Evolutionary conservation across 2,329 filamentous ascomycete species (phyloP).

Genomic region (Colletotrichum navitas): DNA sequence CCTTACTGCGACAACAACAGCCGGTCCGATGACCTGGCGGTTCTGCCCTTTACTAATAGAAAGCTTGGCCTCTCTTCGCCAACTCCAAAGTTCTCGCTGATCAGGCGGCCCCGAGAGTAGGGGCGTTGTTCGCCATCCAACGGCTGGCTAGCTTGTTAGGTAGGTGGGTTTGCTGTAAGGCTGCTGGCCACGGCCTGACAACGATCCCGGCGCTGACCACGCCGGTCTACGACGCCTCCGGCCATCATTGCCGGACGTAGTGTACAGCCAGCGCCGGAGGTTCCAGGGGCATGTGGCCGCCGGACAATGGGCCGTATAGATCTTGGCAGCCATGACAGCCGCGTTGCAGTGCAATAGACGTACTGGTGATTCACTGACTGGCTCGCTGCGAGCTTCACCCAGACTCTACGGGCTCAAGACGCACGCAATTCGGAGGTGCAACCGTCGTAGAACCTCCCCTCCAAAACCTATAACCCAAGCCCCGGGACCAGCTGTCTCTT

Average conservation of each 20-base stretch:
- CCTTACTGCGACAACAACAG: constrained; percentile 11
- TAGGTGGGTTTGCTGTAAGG: no score
- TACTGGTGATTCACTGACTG: neutral
- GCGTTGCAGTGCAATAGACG: neutral
- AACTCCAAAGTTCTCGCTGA: neutral
- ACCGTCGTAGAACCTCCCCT: neutral
- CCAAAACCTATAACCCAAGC: neutral
- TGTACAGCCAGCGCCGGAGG: neutral
- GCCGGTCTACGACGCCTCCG: neutral
- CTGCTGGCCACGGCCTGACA: neutral
- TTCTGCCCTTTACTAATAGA: neutral
- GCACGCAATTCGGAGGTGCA: neutral
- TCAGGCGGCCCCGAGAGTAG: neutral
- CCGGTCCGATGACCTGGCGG: constrained; percentile 6
- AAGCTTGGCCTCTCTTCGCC: constrained; percentile 1
- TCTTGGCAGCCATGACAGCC: neutral
- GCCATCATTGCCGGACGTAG: neutral
- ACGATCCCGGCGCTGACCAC: neutral
- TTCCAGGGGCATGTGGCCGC: neutral
- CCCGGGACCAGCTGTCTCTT: neutral
- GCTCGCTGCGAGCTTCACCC: neutral
- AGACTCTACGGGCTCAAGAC: neutral
- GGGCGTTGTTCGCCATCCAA: neutral
- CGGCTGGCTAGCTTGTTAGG: neutral
- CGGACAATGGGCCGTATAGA: neutral